Conservation (phyloP, 177 flowering plant genomes). For the Telopea speciosissima region DNA sequence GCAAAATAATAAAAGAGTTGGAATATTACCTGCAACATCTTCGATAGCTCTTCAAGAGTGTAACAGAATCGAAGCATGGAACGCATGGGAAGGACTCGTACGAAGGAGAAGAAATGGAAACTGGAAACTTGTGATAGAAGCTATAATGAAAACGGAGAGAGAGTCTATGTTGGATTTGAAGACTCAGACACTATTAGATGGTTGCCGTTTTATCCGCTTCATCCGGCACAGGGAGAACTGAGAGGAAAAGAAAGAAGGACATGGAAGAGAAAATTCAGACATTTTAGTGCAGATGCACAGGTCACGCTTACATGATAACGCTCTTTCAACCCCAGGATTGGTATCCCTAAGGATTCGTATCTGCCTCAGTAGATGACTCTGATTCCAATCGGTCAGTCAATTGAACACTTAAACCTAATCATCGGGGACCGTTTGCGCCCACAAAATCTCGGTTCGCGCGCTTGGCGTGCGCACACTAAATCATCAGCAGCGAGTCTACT, state of each 20-base stretch:
- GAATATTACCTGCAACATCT: not conserved
- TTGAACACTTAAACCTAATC: no score
- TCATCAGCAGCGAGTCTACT: no score
- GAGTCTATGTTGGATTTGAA: not conserved
- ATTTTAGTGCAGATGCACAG: no score
- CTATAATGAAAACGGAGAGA: not conserved
- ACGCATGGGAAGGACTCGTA: not conserved
- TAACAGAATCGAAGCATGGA: no score
- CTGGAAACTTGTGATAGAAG: not conserved
- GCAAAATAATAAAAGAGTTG: not conserved
- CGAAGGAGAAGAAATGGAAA: not conserved
- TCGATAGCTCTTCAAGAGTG: not conserved
- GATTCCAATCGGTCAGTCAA: no score
- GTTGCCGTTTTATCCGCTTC: constrained; percentile 16
- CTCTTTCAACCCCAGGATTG: no score
- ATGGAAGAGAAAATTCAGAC: not conserved
- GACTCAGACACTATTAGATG: not conserved
- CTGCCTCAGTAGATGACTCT: no score
- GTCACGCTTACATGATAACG: no score
- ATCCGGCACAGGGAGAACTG: not conserved
- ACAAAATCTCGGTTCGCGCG: no score
- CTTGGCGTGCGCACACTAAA: no score
- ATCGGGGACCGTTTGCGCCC: no score
- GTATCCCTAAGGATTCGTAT: no score
- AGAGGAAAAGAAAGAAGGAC: constrained; percentile 1